Base-by-base conservation (phyloP, 108 stramenopile species). In the Fragilaria crotonensis region DNA sequence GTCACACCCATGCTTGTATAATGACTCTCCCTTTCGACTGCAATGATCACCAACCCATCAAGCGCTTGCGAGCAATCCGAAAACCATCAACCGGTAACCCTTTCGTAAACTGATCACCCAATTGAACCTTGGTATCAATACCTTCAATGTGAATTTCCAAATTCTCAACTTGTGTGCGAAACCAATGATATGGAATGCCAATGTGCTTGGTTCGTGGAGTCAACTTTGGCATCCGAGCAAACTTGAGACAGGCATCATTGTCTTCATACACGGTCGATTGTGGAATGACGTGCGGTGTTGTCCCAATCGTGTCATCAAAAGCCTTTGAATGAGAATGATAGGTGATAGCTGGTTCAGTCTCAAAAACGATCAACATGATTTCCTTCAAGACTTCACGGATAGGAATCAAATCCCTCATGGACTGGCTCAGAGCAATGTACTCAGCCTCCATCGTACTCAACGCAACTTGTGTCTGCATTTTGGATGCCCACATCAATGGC, bases 381-480 rank as follows among this genome's bases (percentile, higher is more conserved):
- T 48, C 62, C 54, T 0, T 26, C 18, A 3, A 73, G 25, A 75
- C n/a, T n/a, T 68, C 46, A 28, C 52, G 30, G 25, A 72, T 26
- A 27, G 74, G 70, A 22, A 80, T n/a, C 0, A 76, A 59, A 30
- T 52, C 61, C 26, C 54, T 57, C 48, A 69, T 45, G 18, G 72
- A 49, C 1, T 52, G 29, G 31, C 45, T 57, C 11, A 82, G 44
- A 25, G 77, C 70, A 31, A 36, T 22, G 48, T 76, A 70, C 41
- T 83, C 77, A 33, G 71, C 67, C 53, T 78, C 74, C 22, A 70
- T 36, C 0, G 77, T 78, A n/a, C 60, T 63, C 18, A 70, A 33
- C 19, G 74, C 47, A 25, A 78, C 76, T 23, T 59, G 5, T 0
- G 75, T 57, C 51, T 76, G 73, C 0, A 83, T 63, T 25, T 60